phyloP scores from a whole-genome alignment of 2,329 filamentous ascomycete species.

The Venturia effusa region DNA sequence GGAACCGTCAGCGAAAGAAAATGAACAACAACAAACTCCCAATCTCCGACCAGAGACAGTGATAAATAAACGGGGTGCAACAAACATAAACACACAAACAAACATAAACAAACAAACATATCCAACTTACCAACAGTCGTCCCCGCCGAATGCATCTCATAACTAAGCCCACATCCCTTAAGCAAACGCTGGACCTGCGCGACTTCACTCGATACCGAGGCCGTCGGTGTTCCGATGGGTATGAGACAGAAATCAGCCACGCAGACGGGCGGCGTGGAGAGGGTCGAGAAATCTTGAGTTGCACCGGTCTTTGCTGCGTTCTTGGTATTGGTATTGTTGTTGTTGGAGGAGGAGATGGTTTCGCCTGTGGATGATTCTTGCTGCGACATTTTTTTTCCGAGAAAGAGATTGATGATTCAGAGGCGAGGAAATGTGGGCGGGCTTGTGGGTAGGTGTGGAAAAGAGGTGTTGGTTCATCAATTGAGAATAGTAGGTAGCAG shows the following conservation, averaged over 20 bases:
- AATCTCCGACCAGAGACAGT: no score
- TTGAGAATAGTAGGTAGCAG: no score
- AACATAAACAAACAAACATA: no score
- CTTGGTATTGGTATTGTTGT: neutral
- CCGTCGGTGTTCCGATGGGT: conserved; percentile 51
- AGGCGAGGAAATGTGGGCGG: no score
- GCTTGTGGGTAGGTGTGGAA: no score
- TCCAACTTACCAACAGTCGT: conserved; percentile 71
- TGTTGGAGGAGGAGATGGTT: neutral
- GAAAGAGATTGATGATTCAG: no score
- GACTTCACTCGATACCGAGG: conserved; percentile 53
- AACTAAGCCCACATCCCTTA: conserved; percentile 67
- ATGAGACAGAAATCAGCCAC: conserved; percentile 89
- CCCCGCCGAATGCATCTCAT: conserved; percentile 86
- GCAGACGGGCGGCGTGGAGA: conserved; percentile 59
- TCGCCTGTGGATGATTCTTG: neutral
- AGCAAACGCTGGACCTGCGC: conserved; percentile 81
- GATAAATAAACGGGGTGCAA: no score
- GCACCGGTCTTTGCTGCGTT: neutral
- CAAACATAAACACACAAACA: no score
- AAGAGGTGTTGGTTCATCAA: no score
- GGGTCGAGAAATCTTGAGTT: conserved; percentile 5
- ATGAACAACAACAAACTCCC: no score
- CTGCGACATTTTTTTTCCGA: conserved; percentile 2
- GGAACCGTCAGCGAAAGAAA: conserved; percentile 12